Evolutionary conservation across 257 asterid genomes (phyloP).

Genomic region (Nicotiana attenuata): DNA sequence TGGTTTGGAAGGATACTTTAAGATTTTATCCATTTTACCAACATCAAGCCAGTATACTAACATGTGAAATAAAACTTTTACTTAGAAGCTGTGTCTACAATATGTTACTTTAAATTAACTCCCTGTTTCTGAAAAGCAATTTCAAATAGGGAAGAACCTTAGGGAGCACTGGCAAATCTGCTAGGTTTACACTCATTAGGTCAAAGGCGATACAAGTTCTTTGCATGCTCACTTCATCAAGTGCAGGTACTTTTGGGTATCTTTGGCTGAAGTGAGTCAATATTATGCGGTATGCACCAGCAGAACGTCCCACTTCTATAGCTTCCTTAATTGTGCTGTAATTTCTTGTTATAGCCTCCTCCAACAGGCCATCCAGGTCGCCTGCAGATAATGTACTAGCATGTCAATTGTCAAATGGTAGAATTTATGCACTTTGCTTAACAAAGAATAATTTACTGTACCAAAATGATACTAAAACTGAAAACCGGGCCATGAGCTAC

Average conservation of each 20-base stretch:
- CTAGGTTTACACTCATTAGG: conserved; percentile 83
- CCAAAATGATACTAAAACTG: neutral
- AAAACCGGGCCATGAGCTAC: too few species aligned
- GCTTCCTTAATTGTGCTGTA: conserved; percentile 95
- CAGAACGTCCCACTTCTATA: conserved; percentile 59
- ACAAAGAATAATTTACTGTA: neutral
- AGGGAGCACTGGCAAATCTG: conserved; percentile 72
- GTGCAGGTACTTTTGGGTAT: conserved; percentile 90
- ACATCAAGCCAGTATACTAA: too few species aligned
- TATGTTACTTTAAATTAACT: neutral
- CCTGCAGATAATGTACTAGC: conserved; percentile 34
- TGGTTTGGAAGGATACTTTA: too few species aligned
- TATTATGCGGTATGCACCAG: conserved; percentile 73
- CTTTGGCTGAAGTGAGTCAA: conserved; percentile 96
- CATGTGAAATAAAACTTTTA: too few species aligned
- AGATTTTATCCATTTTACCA: too few species aligned
- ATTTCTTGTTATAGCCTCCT: conserved; percentile 71
- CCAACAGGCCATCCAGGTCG: conserved; percentile 69
- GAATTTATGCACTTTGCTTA: neutral
- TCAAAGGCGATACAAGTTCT: conserved; percentile 85
- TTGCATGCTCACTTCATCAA: conserved; percentile 61
- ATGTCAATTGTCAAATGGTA: neutral
- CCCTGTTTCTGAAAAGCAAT: conserved; percentile 10
- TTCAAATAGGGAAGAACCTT: conserved; percentile 64
- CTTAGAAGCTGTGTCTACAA: neutral